Conservation (phyloP, 352 stramenopile genomes). For the Globisporangium viniferum region DNA sequence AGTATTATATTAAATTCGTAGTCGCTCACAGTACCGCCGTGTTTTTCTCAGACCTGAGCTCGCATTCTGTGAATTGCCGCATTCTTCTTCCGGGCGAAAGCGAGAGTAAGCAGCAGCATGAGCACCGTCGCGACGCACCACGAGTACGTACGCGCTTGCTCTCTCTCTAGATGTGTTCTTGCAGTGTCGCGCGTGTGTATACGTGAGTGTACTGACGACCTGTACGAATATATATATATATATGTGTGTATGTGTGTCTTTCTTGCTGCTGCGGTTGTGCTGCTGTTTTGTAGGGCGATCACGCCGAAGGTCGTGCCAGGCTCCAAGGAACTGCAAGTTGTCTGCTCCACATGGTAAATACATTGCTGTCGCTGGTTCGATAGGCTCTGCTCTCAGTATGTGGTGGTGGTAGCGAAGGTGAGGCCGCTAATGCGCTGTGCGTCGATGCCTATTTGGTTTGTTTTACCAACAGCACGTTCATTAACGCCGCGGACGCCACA, state of each 20-base stretch:
- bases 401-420: not conserved
- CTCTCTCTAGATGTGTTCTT: not conserved
- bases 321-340: constrained; percentile 49
- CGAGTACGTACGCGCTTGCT: not conserved
- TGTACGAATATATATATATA: not conserved
- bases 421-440: not conserved
- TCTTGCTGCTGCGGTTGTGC: not conserved
- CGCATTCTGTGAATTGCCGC: not conserved
- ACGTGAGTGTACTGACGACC: not conserved
- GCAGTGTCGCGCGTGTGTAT: not conserved
- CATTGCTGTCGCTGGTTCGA: not conserved
- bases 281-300: constrained; percentile 16
- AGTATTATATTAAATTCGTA: not conserved
- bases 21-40: too few relatives aligned
- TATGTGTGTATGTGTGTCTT: not conserved
- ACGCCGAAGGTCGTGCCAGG: constrained; percentile 59
- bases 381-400: not conserved
- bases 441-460: not conserved
- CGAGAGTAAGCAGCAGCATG: not conserved
- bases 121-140: not conserved
- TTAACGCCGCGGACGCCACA: constrained; percentile 53
- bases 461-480: constrained; percentile 45
- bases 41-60: constrained; percentile 4
- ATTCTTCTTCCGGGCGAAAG: not conserved
- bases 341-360: constrained; percentile 49